Evolutionary conservation across 768 basidiomycete species (phyloP).

Genomic region (Termitomyces sp.): DNA sequence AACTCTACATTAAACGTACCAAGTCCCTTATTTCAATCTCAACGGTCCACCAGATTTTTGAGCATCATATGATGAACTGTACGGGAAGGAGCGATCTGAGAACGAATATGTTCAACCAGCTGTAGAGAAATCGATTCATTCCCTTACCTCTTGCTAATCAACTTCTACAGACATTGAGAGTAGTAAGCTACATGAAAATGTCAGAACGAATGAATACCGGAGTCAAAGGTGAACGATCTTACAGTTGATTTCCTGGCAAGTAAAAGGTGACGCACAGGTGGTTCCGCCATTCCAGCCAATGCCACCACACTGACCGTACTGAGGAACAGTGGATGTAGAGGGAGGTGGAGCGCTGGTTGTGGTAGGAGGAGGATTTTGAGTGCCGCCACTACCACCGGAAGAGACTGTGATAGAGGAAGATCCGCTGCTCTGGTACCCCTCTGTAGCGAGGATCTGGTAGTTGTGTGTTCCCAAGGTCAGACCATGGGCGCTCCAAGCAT

Average conservation of each 20-base stretch:
- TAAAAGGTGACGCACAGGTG: background rate
- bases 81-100: background rate
- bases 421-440: slow-evolving; percentile 38
- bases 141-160: background rate
- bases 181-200: background rate
- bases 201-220: background rate
- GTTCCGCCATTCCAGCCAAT: background rate
- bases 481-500: slow-evolving; percentile 33
- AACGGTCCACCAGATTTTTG: background rate
- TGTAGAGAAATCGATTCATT: background rate
- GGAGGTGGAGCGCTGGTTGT: background rate
- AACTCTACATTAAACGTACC: background rate
- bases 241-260: background rate
- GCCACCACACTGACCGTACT: slow-evolving; percentile 1
- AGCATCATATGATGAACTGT: background rate
- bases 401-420: slow-evolving; percentile 14
- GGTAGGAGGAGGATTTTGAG: background rate
- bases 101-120: background rate
- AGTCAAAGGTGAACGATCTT: background rate
- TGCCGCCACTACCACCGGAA: background rate
- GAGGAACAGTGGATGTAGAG: background rate
- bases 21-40: background rate
- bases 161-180: background rate
- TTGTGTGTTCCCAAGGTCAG: slow-evolving; percentile 33
- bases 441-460: slow-evolving; percentile 44